phyloP scores from a whole-genome alignment of 192 early-diverging fungal genomes.

The Thamnidium elegans region DNA sequence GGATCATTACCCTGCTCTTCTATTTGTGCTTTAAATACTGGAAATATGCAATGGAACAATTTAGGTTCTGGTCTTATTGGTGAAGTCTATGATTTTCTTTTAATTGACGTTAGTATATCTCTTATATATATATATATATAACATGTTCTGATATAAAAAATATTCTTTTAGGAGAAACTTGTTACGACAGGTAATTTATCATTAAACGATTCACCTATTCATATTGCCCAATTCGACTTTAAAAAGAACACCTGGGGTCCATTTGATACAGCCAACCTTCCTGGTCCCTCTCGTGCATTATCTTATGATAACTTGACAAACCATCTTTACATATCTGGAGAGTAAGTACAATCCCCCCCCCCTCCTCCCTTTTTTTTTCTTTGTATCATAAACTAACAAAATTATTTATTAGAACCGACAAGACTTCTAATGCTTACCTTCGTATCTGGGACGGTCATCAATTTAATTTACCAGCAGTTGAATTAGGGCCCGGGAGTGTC shows the following conservation, averaged over 20 bases:
- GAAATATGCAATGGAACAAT: slow-evolving; percentile 31
- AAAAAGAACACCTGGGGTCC: slow-evolving; percentile 14
- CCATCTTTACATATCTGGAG: slow-evolving; percentile 38
- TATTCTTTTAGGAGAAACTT: slow-evolving; percentile 15
- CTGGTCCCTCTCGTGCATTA: slow-evolving; percentile 14
- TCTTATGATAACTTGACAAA: slow-evolving; percentile 17
- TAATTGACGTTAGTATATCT: slow-evolving; percentile 26
- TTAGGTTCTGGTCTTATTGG: slow-evolving; percentile 32
- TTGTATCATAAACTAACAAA: not conserved
- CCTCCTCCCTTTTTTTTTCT: not conserved
- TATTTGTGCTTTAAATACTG: slow-evolving; percentile 34
- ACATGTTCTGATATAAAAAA: not conserved
- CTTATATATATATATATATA: not conserved
- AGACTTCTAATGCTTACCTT: slow-evolving; percentile 13
- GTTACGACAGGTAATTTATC: slow-evolving; percentile 23
- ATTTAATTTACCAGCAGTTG: not conserved
- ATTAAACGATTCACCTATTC: slow-evolving; percentile 16
- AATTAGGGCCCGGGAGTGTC: slow-evolving; percentile 24
- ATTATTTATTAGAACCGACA: not conserved
- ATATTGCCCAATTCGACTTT: slow-evolving; percentile 20
- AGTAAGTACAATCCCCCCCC: slow-evolving; percentile 18
- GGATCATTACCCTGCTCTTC: slow-evolving; percentile 31
- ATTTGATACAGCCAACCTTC: not conserved
- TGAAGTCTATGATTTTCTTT: slow-evolving; percentile 32
- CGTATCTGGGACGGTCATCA: slow-evolving; percentile 22